Conservation (phyloP, 768 basidiomycete species). For the Ephemerocybe angulata region DNA sequence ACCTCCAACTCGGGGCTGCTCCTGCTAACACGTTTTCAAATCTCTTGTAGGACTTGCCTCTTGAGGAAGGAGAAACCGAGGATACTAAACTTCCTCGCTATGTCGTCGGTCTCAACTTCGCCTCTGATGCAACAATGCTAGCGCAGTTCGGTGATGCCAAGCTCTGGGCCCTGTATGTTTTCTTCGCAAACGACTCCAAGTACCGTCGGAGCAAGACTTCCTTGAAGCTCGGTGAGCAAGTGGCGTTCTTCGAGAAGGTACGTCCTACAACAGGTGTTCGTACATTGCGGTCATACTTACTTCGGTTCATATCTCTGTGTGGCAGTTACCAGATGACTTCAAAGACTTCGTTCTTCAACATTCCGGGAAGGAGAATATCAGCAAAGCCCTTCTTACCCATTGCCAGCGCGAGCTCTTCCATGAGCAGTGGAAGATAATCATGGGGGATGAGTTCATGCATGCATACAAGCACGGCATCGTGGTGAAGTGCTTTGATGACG, state of each 20-base stretch:
- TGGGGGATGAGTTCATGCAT: conserved; percentile 31
- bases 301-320: neutral
- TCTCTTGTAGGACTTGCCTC: neutral
- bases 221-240: neutral
- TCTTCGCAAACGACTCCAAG: conserved; percentile 17
- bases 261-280: no score
- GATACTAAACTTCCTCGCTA: neutral
- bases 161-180: conserved; percentile 17
- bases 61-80: neutral
- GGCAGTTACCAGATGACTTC: conserved; percentile 14
- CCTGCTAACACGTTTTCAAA: neutral
- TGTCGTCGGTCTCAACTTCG: conserved; percentile 23
- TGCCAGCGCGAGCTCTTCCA: conserved; percentile 24
- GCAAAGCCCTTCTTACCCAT: conserved; percentile 2
- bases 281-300: no score
- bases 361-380: neutral
- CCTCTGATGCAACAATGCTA: conserved; percentile 17
- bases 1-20: no score
- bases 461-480: conserved; percentile 4
- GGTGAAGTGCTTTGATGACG: neutral
- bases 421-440: conserved; percentile 21
- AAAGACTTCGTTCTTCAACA: conserved; percentile 8
- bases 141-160: conserved; percentile 13
- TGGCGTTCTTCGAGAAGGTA: neutral
- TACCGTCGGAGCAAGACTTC: conserved; percentile 13